Conservation (phyloP, 1,139 yeast genomes). For the Blastobotrys apis region DNA sequence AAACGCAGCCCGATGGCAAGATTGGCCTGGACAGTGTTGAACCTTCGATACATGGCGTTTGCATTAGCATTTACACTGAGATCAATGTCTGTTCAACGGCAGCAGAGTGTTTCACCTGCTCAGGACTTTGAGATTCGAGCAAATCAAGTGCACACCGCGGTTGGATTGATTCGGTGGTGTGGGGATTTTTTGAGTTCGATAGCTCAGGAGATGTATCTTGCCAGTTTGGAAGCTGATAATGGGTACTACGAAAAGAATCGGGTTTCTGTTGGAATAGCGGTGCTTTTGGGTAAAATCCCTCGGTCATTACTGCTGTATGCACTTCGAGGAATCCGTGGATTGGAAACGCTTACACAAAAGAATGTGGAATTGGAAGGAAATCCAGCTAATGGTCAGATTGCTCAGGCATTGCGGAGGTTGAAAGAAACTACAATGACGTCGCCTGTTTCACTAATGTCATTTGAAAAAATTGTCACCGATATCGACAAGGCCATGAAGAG, state of each 20-base stretch:
- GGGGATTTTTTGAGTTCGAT: slow-evolving; percentile 63
- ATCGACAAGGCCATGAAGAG: slow-evolving; percentile 40
- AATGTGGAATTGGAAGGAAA: slow-evolving; percentile 35
- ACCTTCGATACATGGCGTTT: slow-evolving; percentile 66
- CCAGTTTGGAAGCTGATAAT: slow-evolving; percentile 15
- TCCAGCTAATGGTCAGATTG: slow-evolving; percentile 19
- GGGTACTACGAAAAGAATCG: slow-evolving; percentile 14
- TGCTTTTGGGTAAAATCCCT: slow-evolving; percentile 60
- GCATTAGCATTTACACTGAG: slow-evolving; percentile 71
- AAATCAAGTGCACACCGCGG: slow-evolving; percentile 54
- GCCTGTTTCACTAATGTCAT: slow-evolving; percentile 55
- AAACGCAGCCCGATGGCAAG: slow-evolving; percentile 48
- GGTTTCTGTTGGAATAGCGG: slow-evolving; percentile 30
- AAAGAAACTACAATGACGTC: slow-evolving; percentile 50
- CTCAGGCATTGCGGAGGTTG: slow-evolving; percentile 34
- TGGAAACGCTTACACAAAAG: slow-evolving; percentile 49
- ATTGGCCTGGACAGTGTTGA: slow-evolving; percentile 65
- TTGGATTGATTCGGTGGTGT: slow-evolving; percentile 78
- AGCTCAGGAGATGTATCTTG: slow-evolving; percentile 56
- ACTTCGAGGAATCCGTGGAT: slow-evolving; percentile 61
- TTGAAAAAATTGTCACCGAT: slow-evolving; percentile 61
- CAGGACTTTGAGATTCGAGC: slow-evolving; percentile 52
- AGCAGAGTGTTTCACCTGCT: slow-evolving; percentile 16
- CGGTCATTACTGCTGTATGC: slow-evolving; percentile 65
- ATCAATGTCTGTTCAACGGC: slow-evolving; percentile 21